Conservation (phyloP, 768 basidiomycete species). For the Daedaleopsis sinensis region DNA sequence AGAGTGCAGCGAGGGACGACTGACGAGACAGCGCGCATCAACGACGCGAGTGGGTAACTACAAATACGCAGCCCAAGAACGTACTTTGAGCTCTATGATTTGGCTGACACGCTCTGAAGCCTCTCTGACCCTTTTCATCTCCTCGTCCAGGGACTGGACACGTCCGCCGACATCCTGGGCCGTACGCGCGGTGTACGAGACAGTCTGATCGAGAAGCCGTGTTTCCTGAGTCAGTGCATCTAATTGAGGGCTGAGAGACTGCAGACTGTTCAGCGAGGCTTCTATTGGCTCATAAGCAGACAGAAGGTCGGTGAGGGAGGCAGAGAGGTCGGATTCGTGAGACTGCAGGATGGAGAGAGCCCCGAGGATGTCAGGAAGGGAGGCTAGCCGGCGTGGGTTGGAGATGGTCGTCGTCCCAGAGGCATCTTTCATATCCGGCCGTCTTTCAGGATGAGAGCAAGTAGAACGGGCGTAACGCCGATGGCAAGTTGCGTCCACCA, state of each 20-base stretch:
- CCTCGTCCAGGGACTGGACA: conserved; percentile 87
- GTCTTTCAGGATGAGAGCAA: neutral
- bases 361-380: conserved; percentile 70
- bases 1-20: conserved; percentile 63
- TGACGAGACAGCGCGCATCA: conserved; percentile 46
- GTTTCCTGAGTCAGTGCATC: conserved; percentile 67
- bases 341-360: conserved; percentile 75
- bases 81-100: conserved; percentile 93
- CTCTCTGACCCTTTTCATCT: conserved; percentile 88
- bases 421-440: neutral
- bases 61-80: conserved; percentile 6
- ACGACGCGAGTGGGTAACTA: neutral
- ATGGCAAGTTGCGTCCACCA: no score
- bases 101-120: conserved; percentile 91
- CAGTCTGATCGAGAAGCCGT: conserved; percentile 52
- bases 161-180: conserved; percentile 91
- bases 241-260: conserved; percentile 60
- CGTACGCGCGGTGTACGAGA: conserved; percentile 73
- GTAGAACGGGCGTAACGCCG: neutral
- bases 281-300: conserved; percentile 68
- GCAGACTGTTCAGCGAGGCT: conserved; percentile 61
- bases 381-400: conserved; percentile 49
- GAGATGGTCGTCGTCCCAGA: neutral
- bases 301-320: conserved; percentile 70
- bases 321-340: conserved; percentile 76